A percentile compares a stretch with the other conserved stretches of the same genome.
phyloP scores from a whole-genome alignment of 768 basidiomycete genomes.

The Royoungia palumana region DNA sequence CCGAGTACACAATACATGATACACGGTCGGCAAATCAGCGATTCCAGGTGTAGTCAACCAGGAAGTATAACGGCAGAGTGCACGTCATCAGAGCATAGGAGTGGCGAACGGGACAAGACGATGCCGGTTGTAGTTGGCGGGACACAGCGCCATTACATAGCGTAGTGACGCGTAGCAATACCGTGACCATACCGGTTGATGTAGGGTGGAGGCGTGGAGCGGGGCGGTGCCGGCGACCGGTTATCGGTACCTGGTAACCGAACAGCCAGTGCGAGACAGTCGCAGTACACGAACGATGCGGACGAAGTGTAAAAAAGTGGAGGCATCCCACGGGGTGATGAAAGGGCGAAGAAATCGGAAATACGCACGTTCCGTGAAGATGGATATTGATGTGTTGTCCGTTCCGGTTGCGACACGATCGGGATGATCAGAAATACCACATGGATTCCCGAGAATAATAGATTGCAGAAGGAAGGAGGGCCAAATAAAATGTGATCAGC shows the following conservation, averaged over 20 bases:
- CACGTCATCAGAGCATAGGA: background rate
- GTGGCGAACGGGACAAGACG: background rate
- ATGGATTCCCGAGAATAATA: background rate
- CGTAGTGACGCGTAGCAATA: slow-evolving; percentile 5
- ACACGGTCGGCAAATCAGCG: background rate
- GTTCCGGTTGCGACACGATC: background rate
- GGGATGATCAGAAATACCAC: background rate
- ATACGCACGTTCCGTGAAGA: background rate
- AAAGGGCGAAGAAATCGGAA: too few relatives aligned
- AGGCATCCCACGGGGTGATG: slow-evolving; percentile 1
- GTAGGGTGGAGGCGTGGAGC: slow-evolving; percentile 7
- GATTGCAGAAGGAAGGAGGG: background rate
- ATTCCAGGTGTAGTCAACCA: slow-evolving; percentile 1
- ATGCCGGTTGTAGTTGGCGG: background rate
- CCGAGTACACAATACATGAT: slow-evolving; percentile 1
- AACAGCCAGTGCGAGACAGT: background rate
- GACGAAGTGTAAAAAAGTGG: background rate
- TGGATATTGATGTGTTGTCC: background rate
- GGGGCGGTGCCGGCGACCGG: background rate
- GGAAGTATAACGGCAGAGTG: background rate
- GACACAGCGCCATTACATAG: slow-evolving; percentile 10
- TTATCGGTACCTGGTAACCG: slow-evolving; percentile 18
- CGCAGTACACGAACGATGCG: background rate
- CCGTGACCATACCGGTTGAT: slow-evolving; percentile 6
- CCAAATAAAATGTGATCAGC: slow-evolving; percentile 7